phyloP scores from a whole-genome alignment of 176 grass and related monocot genomes.

The Triticum aestivum region IWGSC_CS_RefSeq_v2.1 NC_057807.1:591819016-591819515 shows the following conservation, averaged over 20 bases:
- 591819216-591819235: conserved; percentile 95
- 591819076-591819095: conserved; percentile 80
- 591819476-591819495: conserved; percentile 71
- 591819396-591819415: conserved; percentile 65
- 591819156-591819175: conserved; percentile 79
- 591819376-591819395: conserved; percentile 71
- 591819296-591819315: conserved; percentile 74
- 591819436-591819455: conserved; percentile 45
- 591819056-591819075: conserved; percentile 91
- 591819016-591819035: conserved; percentile 69
- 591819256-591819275: conserved; percentile 48
- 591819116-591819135: conserved; percentile 78
- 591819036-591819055: conserved; percentile 79
- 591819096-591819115: conserved; percentile 81
- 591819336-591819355: conserved; percentile 73
- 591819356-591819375: conserved; percentile 66
- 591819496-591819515: conserved; percentile 77
- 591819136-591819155: conserved; percentile 71
- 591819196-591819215: conserved; percentile 47
- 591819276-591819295: conserved; percentile 79
- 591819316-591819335: conserved; percentile 94
- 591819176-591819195: conserved; percentile 89
- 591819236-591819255: conserved; percentile 49
- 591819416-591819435: conserved; percentile 56
- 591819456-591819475: conserved; percentile 51